Evolutionary conservation across 2,329 filamentous ascomycete genomes (phyloP), one percentile per base, ranked within the genome.

Genomic region (Fusarium abutilonis): DNA sequence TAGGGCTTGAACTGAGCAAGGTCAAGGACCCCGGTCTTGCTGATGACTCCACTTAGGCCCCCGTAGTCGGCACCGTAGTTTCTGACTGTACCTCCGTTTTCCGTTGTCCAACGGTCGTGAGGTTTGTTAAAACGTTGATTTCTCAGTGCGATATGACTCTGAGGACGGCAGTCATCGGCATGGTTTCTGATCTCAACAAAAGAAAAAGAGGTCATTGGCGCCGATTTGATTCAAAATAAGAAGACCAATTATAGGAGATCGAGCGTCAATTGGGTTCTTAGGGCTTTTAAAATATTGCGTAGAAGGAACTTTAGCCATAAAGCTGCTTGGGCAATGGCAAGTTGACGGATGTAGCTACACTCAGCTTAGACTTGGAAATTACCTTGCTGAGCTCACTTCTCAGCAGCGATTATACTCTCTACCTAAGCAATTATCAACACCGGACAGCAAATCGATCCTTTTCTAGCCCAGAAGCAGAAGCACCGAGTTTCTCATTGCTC

Each of bases 1-100:
- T 48, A 60, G 56, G 48, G 55, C 55, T 47, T 55, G 41, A 46
- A 29, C 17, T 3, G 10, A 29, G 28, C 28, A 29, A 29, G 28
- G 36, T 40, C 48, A 44, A 41, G 44, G 45, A 23, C 23, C 51
- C 10, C 13, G 10, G 10, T 23, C 47, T 47, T 38, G 36, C 32
- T 45, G 42, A n/a, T 23, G 43, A 55, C 47, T 42, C 60, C 60
- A 64, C 55, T 36, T 63, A 38, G 46, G 44, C 60, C 48, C 60
- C 61, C 61, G 56, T 65, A 62, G 61, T 64, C 61, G 61, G 61
- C 58, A 47, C 61, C 52, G 59, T 52, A 47, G 43, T 35, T 19
- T 46, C 26, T 46, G 49, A 32, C 51, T 64, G 52, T 56, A 47
- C 61, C 61, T 62, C 52, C 36, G 51, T 57, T 65, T 65, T 62